Conservation (phyloP, 345 rosid species). For the Litchi chinensis region DNA sequence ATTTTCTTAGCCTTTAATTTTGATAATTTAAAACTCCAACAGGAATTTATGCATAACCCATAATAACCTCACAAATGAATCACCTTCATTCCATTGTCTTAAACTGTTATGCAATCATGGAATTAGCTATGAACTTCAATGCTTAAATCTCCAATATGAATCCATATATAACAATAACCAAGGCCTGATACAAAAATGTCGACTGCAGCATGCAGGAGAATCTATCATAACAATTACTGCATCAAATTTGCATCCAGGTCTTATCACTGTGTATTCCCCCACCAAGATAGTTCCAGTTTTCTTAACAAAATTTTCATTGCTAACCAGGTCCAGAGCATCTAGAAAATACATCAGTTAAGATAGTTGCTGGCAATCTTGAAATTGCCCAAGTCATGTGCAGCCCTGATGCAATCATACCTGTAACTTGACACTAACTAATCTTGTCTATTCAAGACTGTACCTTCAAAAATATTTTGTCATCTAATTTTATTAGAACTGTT, state of each 20-base stretch:
- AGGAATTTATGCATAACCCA: not conserved
- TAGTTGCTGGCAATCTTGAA: not conserved
- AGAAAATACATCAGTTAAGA: not conserved
- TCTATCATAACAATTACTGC: not conserved
- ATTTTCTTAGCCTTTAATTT: not conserved
- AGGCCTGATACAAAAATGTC: not conserved
- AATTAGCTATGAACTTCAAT: not conserved
- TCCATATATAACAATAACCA: not conserved
- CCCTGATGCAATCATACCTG: slow-evolving; percentile 14
- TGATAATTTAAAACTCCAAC: not conserved
- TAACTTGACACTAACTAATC: slow-evolving; percentile 9
- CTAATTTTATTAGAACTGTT: slow-evolving; percentile 20
- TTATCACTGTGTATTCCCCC: not conserved
- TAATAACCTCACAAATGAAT: not conserved
- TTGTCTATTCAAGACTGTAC: slow-evolving; percentile 17
- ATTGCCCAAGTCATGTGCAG: slow-evolving; percentile 23
- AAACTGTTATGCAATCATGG: no score
- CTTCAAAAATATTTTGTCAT: slow-evolving; percentile 11
- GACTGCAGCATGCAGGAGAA: not conserved
- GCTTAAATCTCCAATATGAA: not conserved
- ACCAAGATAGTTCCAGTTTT: not conserved
- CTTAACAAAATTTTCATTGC: not conserved
- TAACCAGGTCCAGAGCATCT: not conserved
- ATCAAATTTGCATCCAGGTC: not conserved
- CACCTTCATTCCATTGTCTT: not conserved